Percentiles rank a stretch among this genome's conserved stretches.
Conservation (phyloP, 1,284 basidiomycete species). For the Cryptococcus sp. region DNA sequence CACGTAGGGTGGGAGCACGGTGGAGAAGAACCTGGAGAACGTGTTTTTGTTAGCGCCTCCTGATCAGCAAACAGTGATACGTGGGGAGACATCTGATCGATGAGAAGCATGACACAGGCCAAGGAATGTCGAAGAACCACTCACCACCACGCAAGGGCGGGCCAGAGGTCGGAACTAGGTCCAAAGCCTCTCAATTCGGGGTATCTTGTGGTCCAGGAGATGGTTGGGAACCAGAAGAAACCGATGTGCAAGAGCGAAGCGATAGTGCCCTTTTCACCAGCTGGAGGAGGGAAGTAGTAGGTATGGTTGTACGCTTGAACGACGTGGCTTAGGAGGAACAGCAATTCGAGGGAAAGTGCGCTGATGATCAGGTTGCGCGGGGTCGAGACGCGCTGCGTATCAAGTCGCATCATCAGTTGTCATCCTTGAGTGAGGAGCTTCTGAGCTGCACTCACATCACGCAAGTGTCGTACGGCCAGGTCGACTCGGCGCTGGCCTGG, state of each 20-base stretch:
- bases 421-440: no score
- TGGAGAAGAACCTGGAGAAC: constrained; percentile 37
- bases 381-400: constrained; percentile 33
- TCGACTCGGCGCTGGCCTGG: constrained; percentile 22
- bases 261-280: constrained; percentile 31
- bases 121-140: constrained; percentile 8
- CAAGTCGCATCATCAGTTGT: not conserved
- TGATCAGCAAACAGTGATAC: no score
- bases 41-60: no score
- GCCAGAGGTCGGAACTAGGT: constrained; percentile 32
- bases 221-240: constrained; percentile 46
- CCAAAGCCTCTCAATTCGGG: constrained; percentile 36
- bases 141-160: constrained; percentile 48
- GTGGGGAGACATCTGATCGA: no score
- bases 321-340: constrained; percentile 39
- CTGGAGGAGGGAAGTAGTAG: constrained; percentile 40
- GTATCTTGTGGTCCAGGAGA: constrained; percentile 30
- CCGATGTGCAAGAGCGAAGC: constrained; percentile 33
- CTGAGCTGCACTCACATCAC: constrained; percentile 24
- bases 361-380: constrained; percentile 34
- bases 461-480: constrained; percentile 24
- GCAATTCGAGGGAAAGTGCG: constrained; percentile 35
- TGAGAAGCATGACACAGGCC: no score
- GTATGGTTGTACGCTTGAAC: constrained; percentile 43
- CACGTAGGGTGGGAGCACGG: constrained; percentile 44